Base-by-base conservation (phyloP, 768 basidiomycete species). In the Suillus alpinus region DNA sequence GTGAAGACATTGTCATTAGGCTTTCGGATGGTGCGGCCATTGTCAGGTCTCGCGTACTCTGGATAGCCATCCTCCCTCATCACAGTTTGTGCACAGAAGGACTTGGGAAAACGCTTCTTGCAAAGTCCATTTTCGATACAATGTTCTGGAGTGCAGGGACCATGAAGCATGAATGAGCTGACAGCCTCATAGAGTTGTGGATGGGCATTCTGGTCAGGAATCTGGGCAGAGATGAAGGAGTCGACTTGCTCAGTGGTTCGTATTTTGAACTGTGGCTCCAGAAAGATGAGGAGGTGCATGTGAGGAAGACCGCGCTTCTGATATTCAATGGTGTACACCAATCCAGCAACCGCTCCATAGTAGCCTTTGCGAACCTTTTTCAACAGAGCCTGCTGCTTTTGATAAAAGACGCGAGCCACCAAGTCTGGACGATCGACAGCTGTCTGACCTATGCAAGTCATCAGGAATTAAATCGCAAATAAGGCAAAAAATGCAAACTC, bases 281-380 rank as follows among this genome's bases (percentile, higher is more conserved):
- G 66, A 59, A 80, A 79, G 44, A 86, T 68, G 1, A 86, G 65
- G 13, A 80, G 62, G 66, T 87, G 85, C 64, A 80, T 77, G 62
- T 86, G 83, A 31, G 84, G 83, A 0, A 86, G 76, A 1, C 82
- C 81, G 0, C 78, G 67, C 61, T 86, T 86, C 64, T 86, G 84
- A 65, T 84, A 86, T 63, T 87, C 82, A 58, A 84, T 83, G 10
- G 77, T 78, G 58, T 83, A 82, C 0, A 86, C 77, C 58, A 75
- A 69, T 6, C 79, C 84, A 43, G 76, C 76, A 6, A 70, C 59
- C 1, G 59, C 9, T 0, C 83, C 83, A 71, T 83, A 77, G 47
- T 81, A 69, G 7, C 76, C 75, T 47, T 76, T 36, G 10, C 70
- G 67, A 6, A 86, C 75, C n/a, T 73, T 69, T 1, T 76, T 59